phyloP scores from a whole-genome alignment of 2,329 filamentous ascomycete species.

The Aspergillus clavatus region DNA sequence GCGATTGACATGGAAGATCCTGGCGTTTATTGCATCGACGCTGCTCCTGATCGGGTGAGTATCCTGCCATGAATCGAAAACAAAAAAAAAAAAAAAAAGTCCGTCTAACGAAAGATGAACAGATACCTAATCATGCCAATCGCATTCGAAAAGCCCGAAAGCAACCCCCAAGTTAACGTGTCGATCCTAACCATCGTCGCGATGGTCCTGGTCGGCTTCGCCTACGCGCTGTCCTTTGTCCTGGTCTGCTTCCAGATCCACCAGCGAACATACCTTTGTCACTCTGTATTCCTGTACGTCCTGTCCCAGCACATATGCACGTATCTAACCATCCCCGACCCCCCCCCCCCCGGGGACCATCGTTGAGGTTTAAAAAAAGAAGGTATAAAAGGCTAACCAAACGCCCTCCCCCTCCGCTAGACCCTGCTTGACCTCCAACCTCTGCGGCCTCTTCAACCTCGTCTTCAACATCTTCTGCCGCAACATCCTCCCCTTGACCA shows the following conservation, averaged over 20 bases:
- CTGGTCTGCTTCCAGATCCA: slow-evolving; percentile 22
- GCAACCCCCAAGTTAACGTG: slow-evolving; percentile 17
- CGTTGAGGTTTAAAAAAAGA: no score
- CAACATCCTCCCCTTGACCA: slow-evolving; percentile 22
- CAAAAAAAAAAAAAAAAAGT: neutral
- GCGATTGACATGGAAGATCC: neutral
- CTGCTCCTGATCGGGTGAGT: slow-evolving; percentile 27
- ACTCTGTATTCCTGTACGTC: slow-evolving; percentile 30
- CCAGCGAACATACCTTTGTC: slow-evolving; percentile 24
- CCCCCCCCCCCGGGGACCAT: no score
- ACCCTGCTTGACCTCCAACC: slow-evolving; percentile 23
- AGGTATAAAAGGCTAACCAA: neutral
- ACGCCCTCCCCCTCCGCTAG: no score
- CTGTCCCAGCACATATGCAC: no score
- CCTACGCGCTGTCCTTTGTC: slow-evolving; percentile 23
- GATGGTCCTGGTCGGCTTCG: slow-evolving; percentile 24
- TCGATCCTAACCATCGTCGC: slow-evolving; percentile 22
- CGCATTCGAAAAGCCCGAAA: slow-evolving; percentile 21
- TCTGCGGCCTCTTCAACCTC: slow-evolving; percentile 32
- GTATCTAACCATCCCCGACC: no score
- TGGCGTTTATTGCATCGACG: neutral
- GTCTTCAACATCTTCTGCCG: slow-evolving; percentile 30
- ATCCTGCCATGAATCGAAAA: no score
- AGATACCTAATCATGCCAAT: slow-evolving; percentile 31
- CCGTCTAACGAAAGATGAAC: neutral